Evolutionary conservation across 192 early-diverging fungal species (phyloP), one percentile per base, ranked within the genome.

Genomic region (Helicostylum pulchrum): DNA sequence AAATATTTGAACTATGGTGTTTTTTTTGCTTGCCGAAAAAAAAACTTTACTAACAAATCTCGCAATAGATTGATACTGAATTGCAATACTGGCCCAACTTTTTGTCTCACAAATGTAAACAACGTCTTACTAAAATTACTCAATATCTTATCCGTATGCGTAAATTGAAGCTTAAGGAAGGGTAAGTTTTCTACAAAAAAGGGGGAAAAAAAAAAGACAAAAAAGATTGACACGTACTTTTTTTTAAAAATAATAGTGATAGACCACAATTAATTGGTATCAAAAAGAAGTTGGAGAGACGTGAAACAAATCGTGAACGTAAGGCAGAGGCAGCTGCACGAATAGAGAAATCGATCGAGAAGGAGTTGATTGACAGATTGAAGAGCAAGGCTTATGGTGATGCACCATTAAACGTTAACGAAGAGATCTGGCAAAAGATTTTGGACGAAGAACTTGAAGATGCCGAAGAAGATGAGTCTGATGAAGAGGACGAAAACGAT

Each of bases 61-160:
- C 2, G 0, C 32, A 43, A 44, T 71, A 89, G 82, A 92, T 99
- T 51, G 94, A 99, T 79, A 88, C 86, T 53, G 90, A 96, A 65
- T 79, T 99, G 61, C 68, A 87, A 44, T 89, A 94, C 77, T 99
- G 94, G 94, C 95, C 95, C 64, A 78, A 84, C 54, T 96, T 94
- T 74, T 80, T 88, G 72, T 78, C 91, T 58, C 91, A 96, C 84
- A 95, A 93, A 80, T 96, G 94, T 83, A 99, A 99, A 72, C 95
- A 97, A 72, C 85, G 96, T 52, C 62, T 96, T 52, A 97, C 95
- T 36, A 96, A 95, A 81, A 92, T 97, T 53, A 96, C 92, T 31
- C 95, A 99, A 73, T 96, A 95, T 61, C 78, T 99, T 50, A 94
- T 97, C 70, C 86, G 92, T 66, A 95, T 94, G 90, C 85, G 96